Percentiles rank a stretch among this genome's conserved stretches.
Conservation (phyloP, 1,139 yeast species). For the Lipomyces yarrowii region DNA sequence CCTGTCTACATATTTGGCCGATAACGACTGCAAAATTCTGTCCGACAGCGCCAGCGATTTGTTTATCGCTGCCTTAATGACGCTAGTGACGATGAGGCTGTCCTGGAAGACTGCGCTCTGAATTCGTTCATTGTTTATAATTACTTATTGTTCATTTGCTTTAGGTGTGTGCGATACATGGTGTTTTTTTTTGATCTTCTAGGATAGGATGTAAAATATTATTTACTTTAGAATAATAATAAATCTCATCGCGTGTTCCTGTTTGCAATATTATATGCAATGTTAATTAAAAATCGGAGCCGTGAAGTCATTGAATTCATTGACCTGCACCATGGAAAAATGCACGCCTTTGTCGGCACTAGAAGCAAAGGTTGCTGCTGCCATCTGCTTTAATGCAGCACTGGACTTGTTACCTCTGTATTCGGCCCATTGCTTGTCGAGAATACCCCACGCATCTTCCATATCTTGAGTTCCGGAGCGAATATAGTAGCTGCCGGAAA, state of each 20-base stretch:
- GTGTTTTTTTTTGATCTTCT: not conserved
- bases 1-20: no score
- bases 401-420: not conserved
- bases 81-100: not conserved
- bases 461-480: slow-evolving; percentile 1
- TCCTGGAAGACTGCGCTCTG: not conserved
- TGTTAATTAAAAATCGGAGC: not conserved
- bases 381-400: not conserved
- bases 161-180: not conserved
- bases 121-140: not conserved
- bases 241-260: not conserved
- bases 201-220: not conserved
- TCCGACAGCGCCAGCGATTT: not conserved
- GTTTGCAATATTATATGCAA: not conserved
- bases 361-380: not conserved
- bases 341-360: not conserved
- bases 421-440: slow-evolving; percentile 1
- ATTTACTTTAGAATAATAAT: not conserved
- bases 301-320: not conserved
- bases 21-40: not conserved
- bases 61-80: not conserved
- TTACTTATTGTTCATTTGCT: not conserved
- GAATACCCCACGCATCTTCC: slow-evolving; percentile 1
- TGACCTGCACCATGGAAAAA: not conserved
- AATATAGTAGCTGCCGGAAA: not conserved